Base-by-base conservation (phyloP, 495 filamentous ascomycete species). In the Thermothielavioides terrestris region DNA sequence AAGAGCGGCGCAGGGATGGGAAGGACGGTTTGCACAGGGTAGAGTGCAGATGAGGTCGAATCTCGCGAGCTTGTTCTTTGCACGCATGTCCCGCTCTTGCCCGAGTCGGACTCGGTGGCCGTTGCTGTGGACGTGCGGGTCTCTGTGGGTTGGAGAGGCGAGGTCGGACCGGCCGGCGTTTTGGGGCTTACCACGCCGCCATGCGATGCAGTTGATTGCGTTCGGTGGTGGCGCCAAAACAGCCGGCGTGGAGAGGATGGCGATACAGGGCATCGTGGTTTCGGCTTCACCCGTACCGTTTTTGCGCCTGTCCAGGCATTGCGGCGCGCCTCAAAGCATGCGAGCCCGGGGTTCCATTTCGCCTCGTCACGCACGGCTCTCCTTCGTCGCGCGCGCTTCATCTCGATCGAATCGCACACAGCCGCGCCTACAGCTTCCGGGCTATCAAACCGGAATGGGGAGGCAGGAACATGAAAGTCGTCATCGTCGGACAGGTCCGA, bases 301-400 rank as follows among this genome's bases (percentile, higher is more conserved):
- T 67, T 71, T 3, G 89, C 92, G n/a, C 84, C 83, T 10, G 88
- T 85, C 92, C 92, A 98, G 14, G 79, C 83, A 68, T 96, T 80
- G 34, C 92, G 77, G 42, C 87, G 72, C 28, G 78, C 78, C 38
- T 80, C 72, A 69, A 84, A 98, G 55, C 80, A 82, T 38, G 79
- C 73, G 34, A 98, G 62, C 0, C 92, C 92, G 18, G 79, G 70
- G 53, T 96, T 97, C 86, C 86, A 94, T 15, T 65, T 61, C 75
- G 86, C 79, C 61, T 97, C 91, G 28, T 85, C 84, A 43, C 85
- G 76, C 45, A 85, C 62, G 9, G 69, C 74, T 53, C 77, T 72
- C 53, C 85, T 72, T 51, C 80, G 78, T 45, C 76, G 71, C 37
- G 82, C 79, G 31, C 78, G 73, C 46, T 77, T 71, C 18, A 64